A percentile compares a stretch with the other conserved stretches of the same genome.
These are phyloP conservation scores for Exserohilum turcica DNA, from an alignment of 2,329 filamentous ascomycete species.

Conservation along the genomic window DNA sequence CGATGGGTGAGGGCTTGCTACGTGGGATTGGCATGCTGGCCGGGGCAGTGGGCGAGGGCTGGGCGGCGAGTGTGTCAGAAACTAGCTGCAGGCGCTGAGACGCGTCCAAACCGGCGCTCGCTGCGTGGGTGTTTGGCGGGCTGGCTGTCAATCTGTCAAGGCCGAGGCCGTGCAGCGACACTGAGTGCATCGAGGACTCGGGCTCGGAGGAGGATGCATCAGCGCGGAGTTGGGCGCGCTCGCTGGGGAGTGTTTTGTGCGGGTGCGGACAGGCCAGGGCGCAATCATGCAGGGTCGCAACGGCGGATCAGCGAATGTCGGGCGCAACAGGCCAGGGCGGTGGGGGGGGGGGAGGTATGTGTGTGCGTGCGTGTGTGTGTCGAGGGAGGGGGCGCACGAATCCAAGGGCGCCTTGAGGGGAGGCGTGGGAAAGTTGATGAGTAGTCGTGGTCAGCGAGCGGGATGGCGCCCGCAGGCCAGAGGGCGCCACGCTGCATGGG, in stretches of 20 bases:
- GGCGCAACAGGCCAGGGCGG: not conserved
- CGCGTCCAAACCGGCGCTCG: not conserved
- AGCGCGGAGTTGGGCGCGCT: conserved; percentile 35
- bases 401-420: conserved; percentile 10
- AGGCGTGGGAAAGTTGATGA: conserved; percentile 8
- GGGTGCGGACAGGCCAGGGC: conserved; percentile 21
- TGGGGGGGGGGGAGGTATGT: not conserved
- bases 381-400: conserved; percentile 4
- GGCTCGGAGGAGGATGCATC: too few species aligned
- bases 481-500: conserved; percentile 3
- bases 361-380: too few species aligned
- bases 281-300: conserved; percentile 22
- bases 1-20: too few species aligned
- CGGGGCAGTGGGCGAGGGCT: too few species aligned
- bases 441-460: conserved; percentile 8
- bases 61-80: not conserved
- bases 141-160: not conserved
- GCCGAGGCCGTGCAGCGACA: too few species aligned
- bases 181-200: too few species aligned
- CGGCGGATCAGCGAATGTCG: conserved; percentile 14
- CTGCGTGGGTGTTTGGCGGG: too few species aligned
- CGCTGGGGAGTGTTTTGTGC: not conserved
- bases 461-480: conserved; percentile 11
- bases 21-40: too few species aligned
- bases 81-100: not conserved